Percentiles rank a stretch among this genome's conserved stretches.
Evolutionary conservation across 768 basidiomycete species (phyloP).

Genomic region (Crassisporium funariophilum): DNA sequence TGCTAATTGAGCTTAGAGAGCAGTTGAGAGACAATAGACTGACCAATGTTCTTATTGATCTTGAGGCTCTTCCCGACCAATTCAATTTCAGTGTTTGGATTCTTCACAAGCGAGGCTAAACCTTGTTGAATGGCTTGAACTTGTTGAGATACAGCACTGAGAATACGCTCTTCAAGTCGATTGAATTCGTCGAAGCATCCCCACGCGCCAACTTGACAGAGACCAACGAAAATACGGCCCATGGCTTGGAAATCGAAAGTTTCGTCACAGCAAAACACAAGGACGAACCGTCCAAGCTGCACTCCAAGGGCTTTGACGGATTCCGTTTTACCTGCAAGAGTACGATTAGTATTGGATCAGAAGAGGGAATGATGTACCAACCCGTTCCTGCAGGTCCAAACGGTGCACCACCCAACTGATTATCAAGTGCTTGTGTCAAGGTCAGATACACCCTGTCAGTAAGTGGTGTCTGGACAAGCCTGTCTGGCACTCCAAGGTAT

Average conservation of each 20-base stretch:
- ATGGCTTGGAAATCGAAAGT: constrained; percentile 99
- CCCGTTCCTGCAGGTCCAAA: constrained; percentile 99
- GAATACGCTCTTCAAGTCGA: constrained; percentile 94
- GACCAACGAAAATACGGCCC: constrained; percentile 98
- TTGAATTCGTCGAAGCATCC: constrained; percentile 99
- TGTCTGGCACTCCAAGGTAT: constrained; percentile 95
- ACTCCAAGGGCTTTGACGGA: constrained; percentile 99
- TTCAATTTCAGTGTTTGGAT: constrained; percentile 91
- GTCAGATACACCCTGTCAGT: constrained; percentile 98
- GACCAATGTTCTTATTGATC: constrained; percentile 93
- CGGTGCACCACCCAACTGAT: constrained; percentile 94
- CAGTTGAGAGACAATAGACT: constrained; percentile 8
- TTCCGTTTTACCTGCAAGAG: constrained; percentile 85
- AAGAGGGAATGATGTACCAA: constrained; percentile 29
- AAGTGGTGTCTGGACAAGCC: constrained; percentile 95
- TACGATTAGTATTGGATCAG: constrained; percentile 2
- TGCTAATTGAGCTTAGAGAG: constrained; percentile 4
- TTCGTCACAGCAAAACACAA: constrained; percentile 99
- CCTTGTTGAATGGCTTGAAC: constrained; percentile 99
- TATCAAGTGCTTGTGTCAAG: constrained; percentile 92
- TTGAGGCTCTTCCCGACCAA: constrained; percentile 92
- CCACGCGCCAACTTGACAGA: constrained; percentile 99
- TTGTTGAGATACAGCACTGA: constrained; percentile 98
- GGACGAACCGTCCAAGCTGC: constrained; percentile 96
- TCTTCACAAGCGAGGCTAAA: constrained; percentile 76